phyloP scores from a whole-genome alignment of 805 yeast genomes.

The Isabelozyma gotoi region DNA sequence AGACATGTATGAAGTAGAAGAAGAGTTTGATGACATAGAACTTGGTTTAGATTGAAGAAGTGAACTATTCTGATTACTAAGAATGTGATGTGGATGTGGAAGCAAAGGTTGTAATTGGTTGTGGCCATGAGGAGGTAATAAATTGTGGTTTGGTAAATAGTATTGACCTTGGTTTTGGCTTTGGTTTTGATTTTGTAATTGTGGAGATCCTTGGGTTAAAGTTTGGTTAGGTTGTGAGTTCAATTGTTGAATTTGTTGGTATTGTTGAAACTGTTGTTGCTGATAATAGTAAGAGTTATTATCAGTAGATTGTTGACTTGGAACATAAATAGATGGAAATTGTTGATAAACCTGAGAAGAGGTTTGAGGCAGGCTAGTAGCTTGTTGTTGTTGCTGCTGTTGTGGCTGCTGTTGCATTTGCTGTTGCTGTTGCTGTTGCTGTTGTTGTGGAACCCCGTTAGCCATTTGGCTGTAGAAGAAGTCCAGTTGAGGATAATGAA shows the following conservation, averaged over 20 bases:
- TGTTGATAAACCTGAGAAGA: neutral
- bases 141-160: neutral
- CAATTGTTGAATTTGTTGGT: neutral
- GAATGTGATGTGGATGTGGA: constrained; percentile 1
- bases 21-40: constrained; percentile 1
- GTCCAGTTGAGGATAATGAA: neutral
- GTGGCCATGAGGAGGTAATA: neutral
- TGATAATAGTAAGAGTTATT: neutral
- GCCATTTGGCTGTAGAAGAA: constrained; percentile 1
- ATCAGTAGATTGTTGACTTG: neutral
- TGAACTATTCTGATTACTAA: neutral
- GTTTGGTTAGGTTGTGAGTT: neutral
- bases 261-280: neutral
- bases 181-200: neutral
- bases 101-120: neutral
- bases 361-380: neutral
- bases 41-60: neutral
- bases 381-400: constrained; percentile 4
- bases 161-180: neutral
- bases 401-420: constrained; percentile 3
- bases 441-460: constrained; percentile 1
- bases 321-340: constrained; percentile 3
- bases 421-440: constrained; percentile 5
- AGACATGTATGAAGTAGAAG: neutral
- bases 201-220: neutral